Conservation (phyloP, 129 eudicot species). For the Centrapalus pauciflorus region DNA sequence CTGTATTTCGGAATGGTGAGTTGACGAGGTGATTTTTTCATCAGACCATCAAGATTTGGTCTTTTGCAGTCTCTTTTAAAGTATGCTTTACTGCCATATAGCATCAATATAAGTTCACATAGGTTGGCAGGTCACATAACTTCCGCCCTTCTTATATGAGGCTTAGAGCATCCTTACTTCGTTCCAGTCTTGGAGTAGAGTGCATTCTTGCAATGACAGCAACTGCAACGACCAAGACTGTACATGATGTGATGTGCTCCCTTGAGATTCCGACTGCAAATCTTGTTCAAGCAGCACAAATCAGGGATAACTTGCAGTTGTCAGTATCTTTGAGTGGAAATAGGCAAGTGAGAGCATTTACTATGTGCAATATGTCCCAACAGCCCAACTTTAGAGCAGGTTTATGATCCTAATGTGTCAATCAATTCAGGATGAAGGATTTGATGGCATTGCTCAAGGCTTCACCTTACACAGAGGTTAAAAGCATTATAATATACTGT, state of each 20-base stretch:
- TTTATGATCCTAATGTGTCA: background rate
- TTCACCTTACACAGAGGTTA: conserved; percentile 59
- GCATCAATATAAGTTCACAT: background rate
- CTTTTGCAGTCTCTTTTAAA: background rate
- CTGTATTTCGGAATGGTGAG: conserved; percentile 98
- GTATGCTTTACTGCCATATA: background rate
- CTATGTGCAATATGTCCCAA: background rate
- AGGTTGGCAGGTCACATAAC: conserved; percentile 80
- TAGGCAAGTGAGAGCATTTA: conserved; percentile 46
- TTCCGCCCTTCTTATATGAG: conserved; percentile 99
- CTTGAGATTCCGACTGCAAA: conserved; percentile 72
- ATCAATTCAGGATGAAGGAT: conserved; percentile 66
- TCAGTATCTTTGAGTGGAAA: conserved; percentile 70
- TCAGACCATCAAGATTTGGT: background rate
- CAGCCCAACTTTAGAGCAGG: background rate
- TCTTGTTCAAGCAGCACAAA: conserved; percentile 57
- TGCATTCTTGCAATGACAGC: conserved; percentile 99
- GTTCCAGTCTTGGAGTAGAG: conserved; percentile 51
- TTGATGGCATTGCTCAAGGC: conserved; percentile 64
- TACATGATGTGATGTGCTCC: conserved; percentile 70
- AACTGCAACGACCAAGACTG: conserved; percentile 81
- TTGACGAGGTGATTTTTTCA: conserved; percentile 3
- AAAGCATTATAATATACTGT: conserved; percentile 95
- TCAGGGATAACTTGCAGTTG: conserved; percentile 78
- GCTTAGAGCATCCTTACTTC: conserved; percentile 83